Evolutionary conservation across 305 asterid genomes (phyloP).

Genomic region (Rubia balearica): DNA sequence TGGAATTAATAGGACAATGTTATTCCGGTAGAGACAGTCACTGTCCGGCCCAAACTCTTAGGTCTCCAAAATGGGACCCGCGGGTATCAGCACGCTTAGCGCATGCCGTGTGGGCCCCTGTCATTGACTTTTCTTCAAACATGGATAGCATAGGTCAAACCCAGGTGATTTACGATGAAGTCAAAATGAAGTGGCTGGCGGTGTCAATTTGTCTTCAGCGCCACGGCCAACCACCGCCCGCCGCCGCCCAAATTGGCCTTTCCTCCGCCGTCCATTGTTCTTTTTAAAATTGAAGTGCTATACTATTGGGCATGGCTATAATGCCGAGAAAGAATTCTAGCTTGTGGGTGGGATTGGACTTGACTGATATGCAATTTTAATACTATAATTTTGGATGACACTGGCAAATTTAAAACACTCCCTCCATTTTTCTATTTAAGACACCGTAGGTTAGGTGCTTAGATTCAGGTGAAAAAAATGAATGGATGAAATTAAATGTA

Average conservation of each 20-base stretch:
- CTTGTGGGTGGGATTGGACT: conserved; percentile 23
- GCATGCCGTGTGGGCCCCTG: conserved; percentile 43
- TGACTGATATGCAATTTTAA: conserved; percentile 5
- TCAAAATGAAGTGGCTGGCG: neutral
- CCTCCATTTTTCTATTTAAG: too few species aligned
- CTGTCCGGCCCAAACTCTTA: conserved; percentile 64
- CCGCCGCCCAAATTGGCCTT: neutral
- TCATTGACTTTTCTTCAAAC: conserved; percentile 32
- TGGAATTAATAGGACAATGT: neutral
- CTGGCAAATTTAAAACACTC: neutral
- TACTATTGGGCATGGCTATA: conserved; percentile 1
- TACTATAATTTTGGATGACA: neutral
- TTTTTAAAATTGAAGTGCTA: neutral
- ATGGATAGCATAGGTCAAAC: conserved; percentile 21
- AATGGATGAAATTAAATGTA: too few species aligned
- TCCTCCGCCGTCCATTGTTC: neutral
- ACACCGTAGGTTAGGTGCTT: too few species aligned
- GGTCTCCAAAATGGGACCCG: conserved; percentile 24
- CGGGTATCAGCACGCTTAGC: conserved; percentile 41
- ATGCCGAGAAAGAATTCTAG: neutral
- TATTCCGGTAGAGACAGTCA: conserved; percentile 24
- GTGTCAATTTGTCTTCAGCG: neutral
- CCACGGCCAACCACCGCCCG: conserved; percentile 4
- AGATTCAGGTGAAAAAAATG: too few species aligned
- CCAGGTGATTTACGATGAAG: conserved; percentile 13